Evolutionary conservation across 805 yeast species (phyloP), one percentile per base, ranked within the genome.

Genomic region (Teunomyces panamensis): DNA sequence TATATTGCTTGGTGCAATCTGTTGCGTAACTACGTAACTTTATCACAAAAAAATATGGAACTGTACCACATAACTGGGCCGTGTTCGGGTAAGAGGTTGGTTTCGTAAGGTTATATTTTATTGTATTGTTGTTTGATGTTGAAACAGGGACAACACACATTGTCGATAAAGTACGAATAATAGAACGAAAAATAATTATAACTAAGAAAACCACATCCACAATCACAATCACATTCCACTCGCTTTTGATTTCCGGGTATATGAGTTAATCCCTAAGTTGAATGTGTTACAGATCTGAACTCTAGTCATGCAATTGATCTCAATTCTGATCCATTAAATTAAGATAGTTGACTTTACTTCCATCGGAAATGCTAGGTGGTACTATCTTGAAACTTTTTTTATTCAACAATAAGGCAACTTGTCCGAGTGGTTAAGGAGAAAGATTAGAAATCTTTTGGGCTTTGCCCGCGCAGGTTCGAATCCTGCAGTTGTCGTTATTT

Each of bases 391-490:
- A 35, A 11, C 5, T 2, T 11, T 1, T 10, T 4, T 1, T 3
- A 17, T 26, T n/a, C 27, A 39, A 9, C 9, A 10, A 11, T 24
- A 10, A 33, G 74, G 73, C 74, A 68, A 68, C 73, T 68, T 69
- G 73, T 68, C 74, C 73, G 74, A 69, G 73, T 60, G 74, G 74
- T 69, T 69, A 69, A 69, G 75, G 74, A 69, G 74, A 69, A 69
- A 69, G 74, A 69, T 67, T 70, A 63, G 74, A 70, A 70, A 69
- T 69, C 75, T 70, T 69, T 70, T 69, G 75, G 74, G 75, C 73
- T 69, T 55, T 63, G 74, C 75, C 74, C 75, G 74, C 75, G 74
- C 73, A 70, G 75, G 75, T 70, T 70, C 74, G 75, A 69, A 62
- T 70, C 74, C 75, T 70, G 75, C 74, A 68, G 74, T 68, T 68